Conservation (phyloP, 805 yeast genomes). For the Hanseniaspora pseudoguilliermondii region DNA sequence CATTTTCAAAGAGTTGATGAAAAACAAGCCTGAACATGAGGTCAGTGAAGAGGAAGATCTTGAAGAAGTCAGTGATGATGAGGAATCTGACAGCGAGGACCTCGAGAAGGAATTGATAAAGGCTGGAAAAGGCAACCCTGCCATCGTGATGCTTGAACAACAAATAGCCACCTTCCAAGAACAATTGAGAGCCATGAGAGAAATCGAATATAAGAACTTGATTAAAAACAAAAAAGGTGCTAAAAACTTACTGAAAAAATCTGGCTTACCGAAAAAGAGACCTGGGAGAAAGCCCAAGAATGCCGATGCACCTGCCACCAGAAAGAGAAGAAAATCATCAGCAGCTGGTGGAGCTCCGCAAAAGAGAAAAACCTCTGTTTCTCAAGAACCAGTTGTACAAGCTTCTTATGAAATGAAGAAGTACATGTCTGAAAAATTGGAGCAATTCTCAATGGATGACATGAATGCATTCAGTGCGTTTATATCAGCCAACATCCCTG, state of each 20-base stretch:
- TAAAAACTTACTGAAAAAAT: constrained; percentile 28
- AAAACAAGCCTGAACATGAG: constrained; percentile 51
- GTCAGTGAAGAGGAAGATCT: constrained; percentile 31
- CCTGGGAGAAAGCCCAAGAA: constrained; percentile 10
- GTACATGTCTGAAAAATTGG: constrained; percentile 76
- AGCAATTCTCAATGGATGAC: constrained; percentile 63
- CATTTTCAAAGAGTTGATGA: constrained; percentile 78
- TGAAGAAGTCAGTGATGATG: constrained; percentile 25
- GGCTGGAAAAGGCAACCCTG: constrained; percentile 65
- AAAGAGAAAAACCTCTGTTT: constrained; percentile 17
- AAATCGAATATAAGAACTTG: constrained; percentile 56
- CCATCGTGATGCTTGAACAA: constrained; percentile 76
- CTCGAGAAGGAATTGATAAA: constrained; percentile 50
- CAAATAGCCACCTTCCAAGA: constrained; percentile 75
- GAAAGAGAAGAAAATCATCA: constrained; percentile 11
- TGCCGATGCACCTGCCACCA: constrained; percentile 15
- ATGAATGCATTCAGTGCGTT: constrained; percentile 47
- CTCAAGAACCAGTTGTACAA: constrained; percentile 23
- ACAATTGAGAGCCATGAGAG: constrained; percentile 71
- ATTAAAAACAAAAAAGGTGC: constrained; percentile 43
- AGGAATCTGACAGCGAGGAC: constrained; percentile 33
- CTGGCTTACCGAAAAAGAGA: constrained; percentile 31
- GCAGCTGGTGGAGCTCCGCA: constrained; percentile 12
- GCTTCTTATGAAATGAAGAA: constrained; percentile 95
- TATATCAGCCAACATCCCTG: constrained; percentile 8